phyloP scores from a whole-genome alignment of 78 protist species.

The Neovahlkampfia damariscottae region DNA sequence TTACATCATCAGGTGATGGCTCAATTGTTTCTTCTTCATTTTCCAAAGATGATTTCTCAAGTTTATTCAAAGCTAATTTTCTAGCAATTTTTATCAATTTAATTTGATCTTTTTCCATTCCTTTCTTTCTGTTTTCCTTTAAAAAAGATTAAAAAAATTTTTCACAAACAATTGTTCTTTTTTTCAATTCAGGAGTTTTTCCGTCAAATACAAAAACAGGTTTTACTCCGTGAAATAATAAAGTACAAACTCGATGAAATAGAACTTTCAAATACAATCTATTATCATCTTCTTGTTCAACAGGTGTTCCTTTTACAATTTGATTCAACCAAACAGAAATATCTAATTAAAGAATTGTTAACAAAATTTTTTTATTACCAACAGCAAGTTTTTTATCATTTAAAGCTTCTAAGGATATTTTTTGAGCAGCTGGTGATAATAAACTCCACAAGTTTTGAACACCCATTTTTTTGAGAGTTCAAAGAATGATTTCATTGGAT shows the following conservation, averaged over 20 bases:
- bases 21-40: neutral
- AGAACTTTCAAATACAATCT: slow-evolving; percentile 53
- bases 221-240: slow-evolving; percentile 17
- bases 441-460: slow-evolving; percentile 52
- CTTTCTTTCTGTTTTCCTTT: neutral
- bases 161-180: neutral
- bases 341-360: too few relatives aligned
- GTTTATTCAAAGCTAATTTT: neutral
- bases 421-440: slow-evolving; percentile 22
- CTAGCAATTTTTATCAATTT: neutral
- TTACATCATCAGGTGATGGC: neutral
- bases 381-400: slow-evolving; percentile 22
- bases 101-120: neutral
- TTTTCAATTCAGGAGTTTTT: slow-evolving; percentile 27
- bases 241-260: slow-evolving; percentile 27
- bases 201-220: slow-evolving; percentile 67
- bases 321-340: slow-evolving; percentile 55
- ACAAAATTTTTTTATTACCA: slow-evolving; percentile 5
- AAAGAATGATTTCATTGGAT: too few relatives aligned
- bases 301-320: slow-evolving; percentile 25
- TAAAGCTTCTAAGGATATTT: slow-evolving; percentile 21
- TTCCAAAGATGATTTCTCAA: neutral
- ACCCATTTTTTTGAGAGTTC: too few relatives aligned
- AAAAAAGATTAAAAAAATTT: neutral
- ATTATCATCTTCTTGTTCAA: slow-evolving; percentile 7